Evolutionary conservation across 164 flowering plant genomes (phyloP).

Genomic region (Tetrastigma voinierianum): DNA sequence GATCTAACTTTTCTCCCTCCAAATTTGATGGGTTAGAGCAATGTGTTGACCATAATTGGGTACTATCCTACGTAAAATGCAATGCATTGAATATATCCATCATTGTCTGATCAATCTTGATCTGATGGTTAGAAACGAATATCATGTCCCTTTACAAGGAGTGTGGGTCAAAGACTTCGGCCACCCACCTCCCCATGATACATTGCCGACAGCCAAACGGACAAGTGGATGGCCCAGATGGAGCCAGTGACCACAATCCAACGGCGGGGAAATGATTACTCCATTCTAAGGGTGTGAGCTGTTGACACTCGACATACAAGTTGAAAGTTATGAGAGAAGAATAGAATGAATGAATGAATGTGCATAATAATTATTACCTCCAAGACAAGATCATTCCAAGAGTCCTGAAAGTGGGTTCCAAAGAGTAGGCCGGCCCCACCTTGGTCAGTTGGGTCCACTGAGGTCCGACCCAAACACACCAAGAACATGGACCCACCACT

Average conservation of each 20-base stretch:
- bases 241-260: not conserved
- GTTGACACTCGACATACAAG: not conserved
- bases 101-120: not conserved
- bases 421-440: conserved; percentile 88
- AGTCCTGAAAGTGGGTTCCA: conserved; percentile 89
- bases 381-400: conserved; percentile 82
- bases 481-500: conserved; percentile 82
- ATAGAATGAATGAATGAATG: conserved; percentile 11
- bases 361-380: conserved; percentile 50
- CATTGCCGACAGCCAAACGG: conserved; percentile 16
- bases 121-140: not conserved
- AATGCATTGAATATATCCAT: not conserved
- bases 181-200: conserved; percentile 7
- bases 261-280: no score
- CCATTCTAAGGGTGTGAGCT: not conserved
- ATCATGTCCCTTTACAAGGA: not conserved
- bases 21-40: no score
- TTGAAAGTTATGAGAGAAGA: not conserved
- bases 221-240: conserved; percentile 14
- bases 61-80: no score
- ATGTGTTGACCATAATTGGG: no score
- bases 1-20: no score
- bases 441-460: conserved; percentile 77
- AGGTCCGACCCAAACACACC: conserved; percentile 76
- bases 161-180: not conserved